Conservation (phyloP, 148 eudicot species). For the Rhododendron ferrugineum region DNA sequence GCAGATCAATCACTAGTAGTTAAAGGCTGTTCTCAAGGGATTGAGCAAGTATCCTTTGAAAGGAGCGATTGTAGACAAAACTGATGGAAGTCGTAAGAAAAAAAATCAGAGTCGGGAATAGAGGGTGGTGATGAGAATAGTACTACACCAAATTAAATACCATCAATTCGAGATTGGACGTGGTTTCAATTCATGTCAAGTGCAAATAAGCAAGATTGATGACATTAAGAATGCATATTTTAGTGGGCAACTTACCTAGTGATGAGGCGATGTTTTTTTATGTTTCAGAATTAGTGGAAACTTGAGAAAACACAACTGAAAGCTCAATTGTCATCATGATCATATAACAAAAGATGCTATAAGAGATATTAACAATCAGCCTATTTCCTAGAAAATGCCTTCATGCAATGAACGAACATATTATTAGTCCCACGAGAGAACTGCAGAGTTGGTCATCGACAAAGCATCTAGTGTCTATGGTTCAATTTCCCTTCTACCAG, state of each 20-base stretch:
- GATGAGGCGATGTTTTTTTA: background rate
- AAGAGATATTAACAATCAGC: background rate
- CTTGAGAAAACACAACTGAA: background rate
- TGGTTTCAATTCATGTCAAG: background rate
- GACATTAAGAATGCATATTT: background rate
- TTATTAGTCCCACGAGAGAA: background rate
- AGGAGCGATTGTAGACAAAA: background rate
- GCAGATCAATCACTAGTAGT: background rate
- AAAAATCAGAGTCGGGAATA: background rate
- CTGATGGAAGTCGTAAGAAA: background rate
- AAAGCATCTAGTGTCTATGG: background rate
- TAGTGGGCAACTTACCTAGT: background rate
- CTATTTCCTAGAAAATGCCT: background rate
- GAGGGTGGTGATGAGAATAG: background rate
- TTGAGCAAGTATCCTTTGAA: background rate
- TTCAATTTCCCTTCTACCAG: background rate
- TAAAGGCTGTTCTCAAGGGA: background rate
- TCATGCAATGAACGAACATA: background rate
- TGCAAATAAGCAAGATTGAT: background rate
- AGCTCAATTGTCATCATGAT: background rate
- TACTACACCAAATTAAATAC: background rate
- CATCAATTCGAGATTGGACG: background rate
- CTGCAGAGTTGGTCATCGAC: background rate
- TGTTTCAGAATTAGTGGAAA: background rate
- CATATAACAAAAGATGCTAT: background rate